These are phyloP conservation scores for Vitis amurensis DNA, from an alignment of 164 flowering plant species.

Conservation along the genomic window DNA sequence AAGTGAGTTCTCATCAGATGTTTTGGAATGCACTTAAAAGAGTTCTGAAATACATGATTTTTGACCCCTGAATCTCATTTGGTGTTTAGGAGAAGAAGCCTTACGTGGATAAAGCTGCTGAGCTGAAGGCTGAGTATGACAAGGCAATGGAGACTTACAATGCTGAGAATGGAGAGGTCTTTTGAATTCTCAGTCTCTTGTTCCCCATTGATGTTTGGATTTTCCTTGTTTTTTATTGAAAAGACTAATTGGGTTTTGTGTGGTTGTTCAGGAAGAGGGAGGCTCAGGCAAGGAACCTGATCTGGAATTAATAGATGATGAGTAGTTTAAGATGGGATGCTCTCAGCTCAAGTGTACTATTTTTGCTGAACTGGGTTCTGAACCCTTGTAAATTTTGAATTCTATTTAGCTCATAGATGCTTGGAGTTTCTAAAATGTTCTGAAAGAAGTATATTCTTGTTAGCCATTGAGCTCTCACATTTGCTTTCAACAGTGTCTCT, in stretches of 20 bases:
- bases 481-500: too few species aligned
- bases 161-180: constrained; percentile 35
- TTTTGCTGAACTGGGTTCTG: not conserved
- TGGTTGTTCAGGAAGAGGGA: constrained; percentile 18
- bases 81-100: constrained; percentile 69
- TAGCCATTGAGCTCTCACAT: too few species aligned
- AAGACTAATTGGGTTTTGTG: too few species aligned
- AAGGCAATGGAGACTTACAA: constrained; percentile 47
- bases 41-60: not conserved
- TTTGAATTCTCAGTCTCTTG: not conserved
- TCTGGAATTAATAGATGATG: constrained; percentile 21
- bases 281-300: constrained; percentile 27
- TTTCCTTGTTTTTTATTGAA: not conserved
- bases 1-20: constrained; percentile 37
- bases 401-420: not conserved
- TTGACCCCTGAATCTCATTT: not conserved
- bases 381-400: constrained; percentile 23
- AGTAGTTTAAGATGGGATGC: constrained; percentile 6
- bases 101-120: constrained; percentile 61
- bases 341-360: not conserved
- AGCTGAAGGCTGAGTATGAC: constrained; percentile 67
- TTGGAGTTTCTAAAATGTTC: too few species aligned
- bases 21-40: too few species aligned
- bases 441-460: too few species aligned
- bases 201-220: not conserved